Conservation (phyloP, 768 basidiomycete genomes). For the Lactarius psammicola region DNA sequence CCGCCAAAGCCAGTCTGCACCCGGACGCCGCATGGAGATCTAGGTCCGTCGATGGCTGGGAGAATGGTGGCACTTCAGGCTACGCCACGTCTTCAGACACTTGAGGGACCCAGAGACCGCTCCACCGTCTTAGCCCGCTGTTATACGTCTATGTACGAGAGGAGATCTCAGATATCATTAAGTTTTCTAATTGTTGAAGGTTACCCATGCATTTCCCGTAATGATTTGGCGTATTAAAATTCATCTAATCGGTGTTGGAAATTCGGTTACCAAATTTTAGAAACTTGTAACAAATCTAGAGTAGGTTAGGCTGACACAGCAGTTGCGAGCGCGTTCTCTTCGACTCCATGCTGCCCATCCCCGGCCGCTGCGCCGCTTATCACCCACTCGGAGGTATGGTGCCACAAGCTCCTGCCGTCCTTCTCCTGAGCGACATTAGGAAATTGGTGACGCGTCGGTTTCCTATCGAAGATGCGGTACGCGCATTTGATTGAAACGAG, state of each 20-base stretch:
- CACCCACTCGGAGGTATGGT: slow-evolving; percentile 34
- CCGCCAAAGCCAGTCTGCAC: background rate
- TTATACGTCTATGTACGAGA: background rate
- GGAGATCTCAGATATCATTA: background rate
- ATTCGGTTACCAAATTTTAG: too few relatives aligned
- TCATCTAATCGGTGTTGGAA: too few relatives aligned
- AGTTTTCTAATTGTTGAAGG: background rate
- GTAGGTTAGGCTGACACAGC: slow-evolving; percentile 52
- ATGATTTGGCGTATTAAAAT: too few relatives aligned
- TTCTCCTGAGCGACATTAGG: slow-evolving; percentile 66
- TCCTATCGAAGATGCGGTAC: slow-evolving; percentile 66
- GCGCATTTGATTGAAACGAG: slow-evolving; percentile 81
- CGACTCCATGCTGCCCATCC: slow-evolving; percentile 67
- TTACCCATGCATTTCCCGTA: background rate
- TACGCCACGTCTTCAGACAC: slow-evolving; percentile 17
- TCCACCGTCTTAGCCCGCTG: background rate
- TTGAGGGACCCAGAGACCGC: background rate
- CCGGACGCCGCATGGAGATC: background rate
- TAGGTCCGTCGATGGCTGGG: slow-evolving; percentile 7
- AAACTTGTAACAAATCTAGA: too few relatives aligned
- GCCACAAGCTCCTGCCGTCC: slow-evolving; percentile 59
- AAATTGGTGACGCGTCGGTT: slow-evolving; percentile 81
- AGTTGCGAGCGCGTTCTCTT: slow-evolving; percentile 56
- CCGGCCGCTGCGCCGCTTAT: slow-evolving; percentile 24
- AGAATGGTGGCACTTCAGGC: slow-evolving; percentile 11